Percentiles rank a stretch among this genome's conserved stretches.
Conservation (phyloP, 208 protist genomes). For the Naegleria gruberi region DNA sequence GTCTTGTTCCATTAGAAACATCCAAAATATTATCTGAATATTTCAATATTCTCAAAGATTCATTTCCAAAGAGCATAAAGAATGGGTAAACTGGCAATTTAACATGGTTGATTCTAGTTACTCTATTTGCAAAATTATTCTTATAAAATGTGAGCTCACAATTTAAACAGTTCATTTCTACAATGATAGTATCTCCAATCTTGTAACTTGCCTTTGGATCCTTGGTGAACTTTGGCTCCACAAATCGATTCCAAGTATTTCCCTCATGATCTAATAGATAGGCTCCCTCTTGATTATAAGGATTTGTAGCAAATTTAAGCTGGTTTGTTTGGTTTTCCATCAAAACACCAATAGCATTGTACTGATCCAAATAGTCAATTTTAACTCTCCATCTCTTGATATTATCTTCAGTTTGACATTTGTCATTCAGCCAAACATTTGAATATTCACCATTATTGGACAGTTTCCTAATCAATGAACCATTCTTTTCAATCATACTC, state of each 20-base stretch:
- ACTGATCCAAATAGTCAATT: neutral
- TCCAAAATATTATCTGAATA: neutral
- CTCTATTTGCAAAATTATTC: neutral
- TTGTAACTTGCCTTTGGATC: neutral
- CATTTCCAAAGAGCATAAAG: neutral
- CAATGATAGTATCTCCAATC: neutral
- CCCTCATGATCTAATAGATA: neutral
- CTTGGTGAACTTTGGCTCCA: neutral
- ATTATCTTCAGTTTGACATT: neutral
- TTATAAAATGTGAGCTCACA: neutral
- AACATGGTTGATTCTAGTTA: neutral
- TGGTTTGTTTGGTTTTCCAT: neutral
- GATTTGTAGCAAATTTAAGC: neutral
- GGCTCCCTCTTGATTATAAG: neutral
- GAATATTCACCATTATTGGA: neutral
- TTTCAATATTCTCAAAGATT: neutral
- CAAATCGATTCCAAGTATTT: neutral
- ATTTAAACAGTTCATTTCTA: neutral
- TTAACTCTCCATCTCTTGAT: neutral
- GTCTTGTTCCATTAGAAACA: neutral
- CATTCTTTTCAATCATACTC: neutral
- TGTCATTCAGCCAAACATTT: neutral
- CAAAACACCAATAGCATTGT: neutral
- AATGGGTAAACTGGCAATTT: neutral
- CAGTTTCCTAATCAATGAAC: neutral